Conservation (phyloP, 1,284 basidiomycete genomes). For the Fomitopsis betulina region DNA sequence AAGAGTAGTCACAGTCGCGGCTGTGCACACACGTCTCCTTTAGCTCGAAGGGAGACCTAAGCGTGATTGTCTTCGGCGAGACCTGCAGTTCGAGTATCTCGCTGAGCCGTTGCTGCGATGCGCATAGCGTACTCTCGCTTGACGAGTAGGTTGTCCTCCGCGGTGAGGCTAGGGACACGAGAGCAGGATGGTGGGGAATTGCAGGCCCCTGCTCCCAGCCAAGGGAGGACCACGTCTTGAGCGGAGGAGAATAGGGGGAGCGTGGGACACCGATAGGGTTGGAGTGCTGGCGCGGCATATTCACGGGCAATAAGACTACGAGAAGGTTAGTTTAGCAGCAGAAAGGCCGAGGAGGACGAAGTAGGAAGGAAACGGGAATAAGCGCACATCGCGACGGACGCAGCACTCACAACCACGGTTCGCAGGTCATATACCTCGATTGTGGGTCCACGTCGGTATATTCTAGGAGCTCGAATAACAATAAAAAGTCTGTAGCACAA, state of each 20-base stretch:
- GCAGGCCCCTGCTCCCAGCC: neutral
- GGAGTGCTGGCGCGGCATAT: conserved; percentile 16
- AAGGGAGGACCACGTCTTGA: neutral
- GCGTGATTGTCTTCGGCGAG: neutral
- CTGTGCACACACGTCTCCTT: neutral
- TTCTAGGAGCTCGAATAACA: conserved; percentile 3
- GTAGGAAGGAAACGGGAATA: conserved; percentile 9
- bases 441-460: conserved; percentile 13
- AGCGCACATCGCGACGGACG: conserved; percentile 9
- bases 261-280: conserved; percentile 13
- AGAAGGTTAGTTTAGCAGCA: conserved; percentile 7
- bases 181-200: conserved; percentile 2
- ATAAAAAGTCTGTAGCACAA: conserved; percentile 8
- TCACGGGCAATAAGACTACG: neutral
- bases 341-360: conserved; percentile 12
- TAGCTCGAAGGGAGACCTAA: neutral
- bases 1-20: neutral
- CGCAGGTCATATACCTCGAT: conserved; percentile 9
- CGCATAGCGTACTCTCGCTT: conserved; percentile 13
- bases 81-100: conserved; percentile 7
- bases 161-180: conserved; percentile 3
- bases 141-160: neutral
- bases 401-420: neutral
- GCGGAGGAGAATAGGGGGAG: conserved; percentile 5
- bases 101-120: conserved; percentile 11